These are phyloP conservation scores for Malus domestica DNA, from an alignment of 306 rosid species.

Conservation along the genomic window ASM211411v1 NC_041799.1:12881501-12882000, in stretches of 20 bases:
- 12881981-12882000: constrained; percentile 25
- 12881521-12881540: constrained; percentile 14
- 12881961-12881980: constrained; percentile 19
- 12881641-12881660: constrained; percentile 13
- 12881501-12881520: constrained; percentile 14
- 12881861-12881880: constrained; percentile 40
- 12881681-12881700: constrained; percentile 7
- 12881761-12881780: constrained; percentile 25
- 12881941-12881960: constrained; percentile 22
- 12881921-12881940: constrained; percentile 28
- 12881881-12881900: constrained; percentile 20
- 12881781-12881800: constrained; percentile 40
- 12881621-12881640: constrained; percentile 14
- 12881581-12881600: constrained; percentile 17
- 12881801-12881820: constrained; percentile 44
- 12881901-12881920: constrained; percentile 27
- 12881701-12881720: constrained; percentile 19
- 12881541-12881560: constrained; percentile 8
- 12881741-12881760: constrained; percentile 14
- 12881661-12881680: constrained; percentile 13
- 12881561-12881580: constrained; percentile 12
- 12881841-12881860: constrained; percentile 28
- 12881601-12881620: constrained; percentile 18
- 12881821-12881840: constrained; percentile 30
- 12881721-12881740: constrained; percentile 21